phyloP scores from a whole-genome alignment of 495 filamentous ascomycete genomes.

The Penicillium flavigenum region DNA sequence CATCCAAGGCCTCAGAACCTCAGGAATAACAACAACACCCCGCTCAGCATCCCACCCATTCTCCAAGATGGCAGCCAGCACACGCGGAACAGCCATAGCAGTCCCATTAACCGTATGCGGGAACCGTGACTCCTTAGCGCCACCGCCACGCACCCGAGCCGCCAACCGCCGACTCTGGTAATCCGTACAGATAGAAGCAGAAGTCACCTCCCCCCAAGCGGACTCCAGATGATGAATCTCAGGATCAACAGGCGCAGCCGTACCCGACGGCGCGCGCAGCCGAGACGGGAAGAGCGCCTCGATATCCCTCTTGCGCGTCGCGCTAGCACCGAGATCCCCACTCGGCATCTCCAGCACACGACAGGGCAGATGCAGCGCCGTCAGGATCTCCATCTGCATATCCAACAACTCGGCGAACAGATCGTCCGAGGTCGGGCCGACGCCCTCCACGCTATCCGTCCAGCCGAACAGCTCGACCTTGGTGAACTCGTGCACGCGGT shows the following conservation, averaged over 20 bases:
- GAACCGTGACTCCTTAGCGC: conserved; percentile 50
- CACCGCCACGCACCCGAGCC: conserved; percentile 59
- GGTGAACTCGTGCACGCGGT: conserved; percentile 98
- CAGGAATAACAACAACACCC: conserved; percentile 67
- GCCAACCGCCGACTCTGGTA: conserved; percentile 84
- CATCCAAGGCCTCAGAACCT: conserved; percentile 79
- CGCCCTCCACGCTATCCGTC: conserved; percentile 50
- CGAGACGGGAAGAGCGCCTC: conserved; percentile 92
- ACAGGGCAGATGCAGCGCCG: conserved; percentile 73
- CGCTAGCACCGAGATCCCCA: conserved; percentile 82
- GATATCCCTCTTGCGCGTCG: conserved; percentile 83
- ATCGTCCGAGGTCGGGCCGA: conserved; percentile 38
- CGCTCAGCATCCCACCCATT: conserved; percentile 78
- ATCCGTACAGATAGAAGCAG: conserved; percentile 87
- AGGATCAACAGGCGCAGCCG: conserved; percentile 11
- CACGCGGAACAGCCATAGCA: conserved; percentile 84
- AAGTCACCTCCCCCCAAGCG: conserved; percentile 94
- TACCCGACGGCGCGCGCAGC: conserved; percentile 28
- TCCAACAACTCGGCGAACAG: conserved; percentile 80
- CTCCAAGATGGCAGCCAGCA: conserved; percentile 89
- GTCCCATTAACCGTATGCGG: conserved; percentile 93
- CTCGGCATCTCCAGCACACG: conserved; percentile 92
- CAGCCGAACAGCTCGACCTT: conserved; percentile 98
- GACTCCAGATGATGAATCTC: conserved; percentile 52
- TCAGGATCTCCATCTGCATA: conserved; percentile 81